Percentiles rank a stretch among this genome's conserved stretches.
Evolutionary conservation across 164 flowering plant species (phyloP).

Genomic region (Kingdonia uniflora): DNA sequence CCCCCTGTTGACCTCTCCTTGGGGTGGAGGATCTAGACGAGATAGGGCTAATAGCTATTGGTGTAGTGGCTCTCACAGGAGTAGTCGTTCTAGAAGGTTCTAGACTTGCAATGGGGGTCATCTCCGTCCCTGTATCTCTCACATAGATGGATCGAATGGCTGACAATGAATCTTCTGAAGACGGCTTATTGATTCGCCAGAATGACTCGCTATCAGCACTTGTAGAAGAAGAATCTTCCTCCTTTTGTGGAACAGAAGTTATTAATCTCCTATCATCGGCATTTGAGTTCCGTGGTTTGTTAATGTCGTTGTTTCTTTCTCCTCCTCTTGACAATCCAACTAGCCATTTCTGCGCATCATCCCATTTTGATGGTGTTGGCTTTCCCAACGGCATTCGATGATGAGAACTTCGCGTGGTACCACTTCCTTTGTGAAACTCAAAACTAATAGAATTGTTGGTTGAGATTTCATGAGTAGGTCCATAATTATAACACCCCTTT

Average conservation of each 20-base stretch:
- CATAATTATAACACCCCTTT: slow-evolving; percentile 42
- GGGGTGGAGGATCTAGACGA: slow-evolving; percentile 70
- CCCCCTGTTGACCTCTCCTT: slow-evolving; percentile 31
- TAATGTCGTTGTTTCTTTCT: slow-evolving; percentile 31
- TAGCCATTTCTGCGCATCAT: slow-evolving; percentile 96
- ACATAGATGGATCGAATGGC: slow-evolving; percentile 64
- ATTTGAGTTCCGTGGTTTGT: slow-evolving; percentile 71
- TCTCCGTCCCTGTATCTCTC: slow-evolving; percentile 97
- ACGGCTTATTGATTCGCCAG: slow-evolving; percentile 50
- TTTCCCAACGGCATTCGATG: slow-evolving; percentile 58
- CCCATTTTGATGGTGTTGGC: slow-evolving; percentile 96
- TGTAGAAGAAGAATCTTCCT: slow-evolving; percentile 33
- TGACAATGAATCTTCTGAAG: slow-evolving; percentile 21
- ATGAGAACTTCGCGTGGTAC: slow-evolving; percentile 26
- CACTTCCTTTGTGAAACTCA: slow-evolving; percentile 66
- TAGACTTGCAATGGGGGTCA: slow-evolving; percentile 90
- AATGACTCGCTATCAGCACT: slow-evolving; percentile 28
- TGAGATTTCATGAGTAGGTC: slow-evolving; percentile 29
- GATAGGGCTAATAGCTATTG: slow-evolving; percentile 56
- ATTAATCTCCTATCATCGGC: slow-evolving; percentile 80
- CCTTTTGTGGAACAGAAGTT: slow-evolving; percentile 54
- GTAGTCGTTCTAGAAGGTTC: slow-evolving; percentile 91
- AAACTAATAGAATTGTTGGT: slow-evolving; percentile 28
- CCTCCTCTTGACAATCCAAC: slow-evolving; percentile 63
- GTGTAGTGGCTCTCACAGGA: slow-evolving; percentile 69